Evolutionary conservation across 768 basidiomycete genomes (phyloP).

Genomic region (Tylopilus subfusipes): DNA sequence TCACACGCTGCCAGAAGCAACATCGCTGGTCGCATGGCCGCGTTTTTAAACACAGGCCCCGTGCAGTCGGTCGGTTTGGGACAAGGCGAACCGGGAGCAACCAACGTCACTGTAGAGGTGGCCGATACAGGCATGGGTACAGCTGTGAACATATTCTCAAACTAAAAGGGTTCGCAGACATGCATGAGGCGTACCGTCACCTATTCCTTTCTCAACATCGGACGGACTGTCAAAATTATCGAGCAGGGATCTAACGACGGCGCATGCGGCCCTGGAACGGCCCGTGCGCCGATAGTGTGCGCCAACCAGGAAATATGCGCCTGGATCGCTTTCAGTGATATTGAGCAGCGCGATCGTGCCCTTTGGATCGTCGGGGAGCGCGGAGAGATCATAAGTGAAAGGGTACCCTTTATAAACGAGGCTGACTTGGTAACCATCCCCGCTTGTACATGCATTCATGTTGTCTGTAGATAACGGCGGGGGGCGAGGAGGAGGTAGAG

Average conservation of each 20-base stretch:
- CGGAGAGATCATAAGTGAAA: slow-evolving; percentile 26
- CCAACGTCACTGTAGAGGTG: slow-evolving; percentile 5
- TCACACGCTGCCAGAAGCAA: slow-evolving; percentile 33
- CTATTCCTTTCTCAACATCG: slow-evolving; percentile 17
- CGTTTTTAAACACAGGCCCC: slow-evolving; percentile 7
- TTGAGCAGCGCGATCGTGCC: slow-evolving; percentile 26
- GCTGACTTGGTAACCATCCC: slow-evolving; percentile 17
- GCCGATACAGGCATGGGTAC: slow-evolving; percentile 7
- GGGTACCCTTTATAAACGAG: slow-evolving; percentile 29
- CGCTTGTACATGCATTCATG: slow-evolving; percentile 1
- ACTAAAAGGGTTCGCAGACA: slow-evolving; percentile 8
- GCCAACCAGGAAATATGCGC: slow-evolving; percentile 28
- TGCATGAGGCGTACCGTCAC: slow-evolving; percentile 25
- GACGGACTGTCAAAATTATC: slow-evolving; percentile 7
- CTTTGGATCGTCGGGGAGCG: slow-evolving; percentile 30
- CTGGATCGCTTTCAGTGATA: slow-evolving; percentile 30
- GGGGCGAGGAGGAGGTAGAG: slow-evolving; percentile 8
- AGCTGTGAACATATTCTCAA: slow-evolving; percentile 15
- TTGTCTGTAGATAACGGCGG: slow-evolving; percentile 13
- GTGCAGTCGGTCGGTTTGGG: slow-evolving; percentile 7
- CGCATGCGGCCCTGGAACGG: slow-evolving; percentile 28
- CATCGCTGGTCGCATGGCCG: slow-evolving; percentile 27
- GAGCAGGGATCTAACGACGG: slow-evolving; percentile 27
- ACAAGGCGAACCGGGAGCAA: slow-evolving; percentile 5
- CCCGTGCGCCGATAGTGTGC: slow-evolving; percentile 35